A percentile compares a stretch with the other conserved stretches of the same genome.
phyloP scores from a whole-genome alignment of 2,329 filamentous ascomycete species.

The Ilyonectria mors-panacis region DNA sequence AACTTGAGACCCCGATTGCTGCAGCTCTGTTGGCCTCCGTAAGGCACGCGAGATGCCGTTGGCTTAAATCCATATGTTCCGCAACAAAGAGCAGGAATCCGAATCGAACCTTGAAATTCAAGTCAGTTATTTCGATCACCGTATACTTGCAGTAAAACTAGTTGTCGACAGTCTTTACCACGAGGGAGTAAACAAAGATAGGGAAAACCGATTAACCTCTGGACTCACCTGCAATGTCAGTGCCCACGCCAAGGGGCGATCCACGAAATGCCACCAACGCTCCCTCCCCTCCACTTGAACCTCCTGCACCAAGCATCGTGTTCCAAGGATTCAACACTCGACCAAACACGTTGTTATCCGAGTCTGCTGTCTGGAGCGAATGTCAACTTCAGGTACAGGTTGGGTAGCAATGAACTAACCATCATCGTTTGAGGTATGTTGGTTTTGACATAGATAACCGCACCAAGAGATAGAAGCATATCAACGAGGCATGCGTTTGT shows the following conservation, averaged over 20 bases:
- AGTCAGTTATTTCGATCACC: neutral
- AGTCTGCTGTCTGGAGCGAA: constrained; percentile 21
- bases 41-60: constrained; percentile 26
- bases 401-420: constrained; percentile 1
- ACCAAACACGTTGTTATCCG: constrained; percentile 67
- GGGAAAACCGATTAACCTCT: neutral
- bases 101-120: constrained; percentile 40
- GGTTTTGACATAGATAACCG: constrained; percentile 33
- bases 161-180: too few relatives aligned
- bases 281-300: constrained; percentile 69
- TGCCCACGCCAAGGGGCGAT: constrained; percentile 51
- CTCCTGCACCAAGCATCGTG: constrained; percentile 69
- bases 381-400: neutral
- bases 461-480: constrained; percentile 23
- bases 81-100: constrained; percentile 44
- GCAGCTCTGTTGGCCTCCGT: constrained; percentile 21
- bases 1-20: constrained; percentile 19
- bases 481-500: constrained; percentile 23
- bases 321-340: constrained; percentile 72
- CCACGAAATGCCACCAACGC: constrained; percentile 53
- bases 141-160: too few relatives aligned
- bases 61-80: constrained; percentile 35
- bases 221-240: constrained; percentile 49
- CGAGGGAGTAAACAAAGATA: neutral
- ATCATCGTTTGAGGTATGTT: constrained; percentile 35